These are phyloP conservation scores for Durusdinium trenchii DNA, from an alignment of 73 alveolate genomes.

Conservation along the genomic window DNA sequence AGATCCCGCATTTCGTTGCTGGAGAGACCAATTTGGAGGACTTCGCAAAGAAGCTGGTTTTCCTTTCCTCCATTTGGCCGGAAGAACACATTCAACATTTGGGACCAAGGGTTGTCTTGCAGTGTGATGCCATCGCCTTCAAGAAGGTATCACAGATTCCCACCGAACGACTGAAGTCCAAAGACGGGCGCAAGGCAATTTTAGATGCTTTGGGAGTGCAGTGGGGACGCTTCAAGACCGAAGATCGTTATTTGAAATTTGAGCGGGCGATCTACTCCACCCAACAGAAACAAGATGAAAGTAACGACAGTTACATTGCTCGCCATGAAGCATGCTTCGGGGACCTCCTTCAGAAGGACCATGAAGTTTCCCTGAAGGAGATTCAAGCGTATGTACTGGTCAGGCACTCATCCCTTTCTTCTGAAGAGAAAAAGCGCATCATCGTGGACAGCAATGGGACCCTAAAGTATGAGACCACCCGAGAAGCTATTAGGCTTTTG, in stretches of 20 bases:
- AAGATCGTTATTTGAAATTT: not conserved
- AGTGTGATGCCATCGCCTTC: not conserved
- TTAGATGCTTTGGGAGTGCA: not conserved
- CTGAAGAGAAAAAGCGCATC: not conserved
- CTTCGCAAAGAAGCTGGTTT: not conserved
- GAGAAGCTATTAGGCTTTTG: not conserved
- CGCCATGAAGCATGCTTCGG: conserved; percentile 8
- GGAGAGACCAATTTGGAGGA: not conserved
- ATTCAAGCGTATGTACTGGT: conserved; percentile 15
- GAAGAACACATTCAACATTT: not conserved
- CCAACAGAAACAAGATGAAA: conserved; percentile 15
- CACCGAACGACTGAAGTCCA: not conserved
- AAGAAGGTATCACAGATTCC: not conserved
- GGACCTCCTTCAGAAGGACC: not conserved
- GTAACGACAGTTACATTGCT: not conserved
- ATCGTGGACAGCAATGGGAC: not conserved
- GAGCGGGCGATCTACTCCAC: not conserved
- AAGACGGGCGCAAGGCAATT: not conserved
- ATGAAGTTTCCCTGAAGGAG: not conserved
- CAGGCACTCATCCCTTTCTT: not conserved
- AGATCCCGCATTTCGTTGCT: not conserved
- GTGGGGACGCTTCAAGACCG: not conserved
- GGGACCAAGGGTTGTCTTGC: conserved; percentile 5
- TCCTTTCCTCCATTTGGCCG: conserved; percentile 3
- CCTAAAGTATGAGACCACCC: not conserved